These are phyloP conservation scores for Xylaria sp. DNA, from an alignment of 2,329 filamentous ascomycete genomes.

Conservation along the genomic window DNA sequence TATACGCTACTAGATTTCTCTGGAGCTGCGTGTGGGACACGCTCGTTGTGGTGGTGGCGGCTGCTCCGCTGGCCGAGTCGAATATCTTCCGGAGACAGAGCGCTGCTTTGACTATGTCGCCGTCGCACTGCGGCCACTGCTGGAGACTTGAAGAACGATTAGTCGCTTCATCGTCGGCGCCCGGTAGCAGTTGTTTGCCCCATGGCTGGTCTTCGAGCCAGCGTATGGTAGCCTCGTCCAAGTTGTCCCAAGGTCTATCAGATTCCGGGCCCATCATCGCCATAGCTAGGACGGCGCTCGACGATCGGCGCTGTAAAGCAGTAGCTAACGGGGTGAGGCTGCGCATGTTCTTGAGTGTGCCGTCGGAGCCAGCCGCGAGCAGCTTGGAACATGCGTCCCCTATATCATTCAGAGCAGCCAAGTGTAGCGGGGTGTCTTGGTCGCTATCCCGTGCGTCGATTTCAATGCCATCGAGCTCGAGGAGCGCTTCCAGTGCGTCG, in stretches of 20 bases:
- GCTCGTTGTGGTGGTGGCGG: neutral
- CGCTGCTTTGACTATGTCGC: conserved; percentile 16
- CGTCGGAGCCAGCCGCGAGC: conserved; percentile 2
- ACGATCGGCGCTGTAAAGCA: conserved; percentile 10
- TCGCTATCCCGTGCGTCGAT: conserved; percentile 17
- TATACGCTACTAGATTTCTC: conserved; percentile 12
- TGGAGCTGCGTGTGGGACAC: neutral
- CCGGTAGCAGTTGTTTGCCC: conserved; percentile 6
- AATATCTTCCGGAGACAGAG: conserved; percentile 11
- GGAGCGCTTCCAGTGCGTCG: conserved; percentile 19
- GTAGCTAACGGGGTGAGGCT: conserved; percentile 14
- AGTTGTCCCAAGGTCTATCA: neutral
- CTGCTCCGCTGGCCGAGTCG: neutral
- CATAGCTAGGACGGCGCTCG: conserved; percentile 10
- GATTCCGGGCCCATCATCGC: neutral
- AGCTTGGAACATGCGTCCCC: conserved; percentile 18
- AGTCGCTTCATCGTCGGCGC: neutral
- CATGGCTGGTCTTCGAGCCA: conserved; percentile 22
- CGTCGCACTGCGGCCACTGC: conserved; percentile 8
- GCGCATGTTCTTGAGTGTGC: conserved; percentile 2
- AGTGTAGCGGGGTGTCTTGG: conserved; percentile 18
- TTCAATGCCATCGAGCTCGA: conserved; percentile 15
- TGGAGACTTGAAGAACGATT: neutral
- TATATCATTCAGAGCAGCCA: conserved; percentile 21
- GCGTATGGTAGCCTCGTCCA: conserved; percentile 4